Base-by-base conservation (phyloP, 306 rosid species). In the Cyamopsis tetragonoloba region DNA sequence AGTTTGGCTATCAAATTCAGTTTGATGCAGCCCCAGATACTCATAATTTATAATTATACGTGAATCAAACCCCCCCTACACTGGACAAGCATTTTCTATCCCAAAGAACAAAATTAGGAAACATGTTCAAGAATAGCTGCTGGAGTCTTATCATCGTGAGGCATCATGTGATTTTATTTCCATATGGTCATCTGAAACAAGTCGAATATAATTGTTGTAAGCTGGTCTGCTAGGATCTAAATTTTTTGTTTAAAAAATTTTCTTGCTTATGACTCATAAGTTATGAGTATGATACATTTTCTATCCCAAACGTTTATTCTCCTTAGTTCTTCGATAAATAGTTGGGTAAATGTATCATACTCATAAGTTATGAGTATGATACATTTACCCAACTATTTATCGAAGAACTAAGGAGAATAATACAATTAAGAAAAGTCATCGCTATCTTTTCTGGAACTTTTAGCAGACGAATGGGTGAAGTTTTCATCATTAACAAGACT, bases 341-440 rank as follows among this genome's bases (percentile, higher is more conserved):
- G n/a, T n/a, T n/a, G n/a, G n/a, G n/a, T n/a, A n/a, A n/a, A n/a
- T n/a, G n/a, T n/a, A n/a, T n/a, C n/a, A n/a, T n/a, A n/a, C n/a
- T n/a, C n/a, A n/a, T n/a, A n/a, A n/a, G 20, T 3, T 20, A 57
- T 13, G 30, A 48, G 22, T 44, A 44, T 19, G 47, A 59, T 60
- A 66, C 49, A 27, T 43, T 61, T 48, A 47, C 35, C 24, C 22
- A 11, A 72, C 59, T 64, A 48, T 19, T 39, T 66, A 44, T 9
- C 42, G 5, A 22, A 55, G 39, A 58, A 27, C 68, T 19, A 65
- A 54, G 20, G 14, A 7, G 15, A 53, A 26, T 15, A 19, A 8
- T 46, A 30, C 10, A 34, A 14, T 18, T 27, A 55, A 28, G 42
- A 56, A 6, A 24, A 41, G 22, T 9, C 64, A 47, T 11, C 1